phyloP scores from a whole-genome alignment of 2,329 filamentous ascomycete genomes.

The Sporothrix pseudoabietina region DNA sequence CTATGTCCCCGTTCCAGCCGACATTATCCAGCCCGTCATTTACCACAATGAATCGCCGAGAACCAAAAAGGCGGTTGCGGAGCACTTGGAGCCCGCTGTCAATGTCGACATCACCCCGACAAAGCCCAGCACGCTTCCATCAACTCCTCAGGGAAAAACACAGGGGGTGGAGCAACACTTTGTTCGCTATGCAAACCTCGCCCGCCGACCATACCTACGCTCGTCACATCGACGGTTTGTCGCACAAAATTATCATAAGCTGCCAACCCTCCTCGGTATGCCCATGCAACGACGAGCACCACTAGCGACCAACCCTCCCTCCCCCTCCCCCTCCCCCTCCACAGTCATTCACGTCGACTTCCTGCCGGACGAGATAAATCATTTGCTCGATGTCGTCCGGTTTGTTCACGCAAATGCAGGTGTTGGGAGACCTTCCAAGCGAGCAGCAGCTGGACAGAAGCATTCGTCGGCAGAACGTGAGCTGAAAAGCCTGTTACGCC shows the following conservation, averaged over 20 bases:
- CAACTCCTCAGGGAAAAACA: neutral
- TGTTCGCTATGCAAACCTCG: conserved; percentile 1
- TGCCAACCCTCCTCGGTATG: conserved; percentile 14
- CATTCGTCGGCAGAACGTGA: neutral
- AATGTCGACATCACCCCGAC: neutral
- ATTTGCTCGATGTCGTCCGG: conserved; percentile 16
- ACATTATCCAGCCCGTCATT: neutral
- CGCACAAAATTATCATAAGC: conserved; percentile 30
- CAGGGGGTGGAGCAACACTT: neutral
- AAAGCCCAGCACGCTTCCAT: neutral
- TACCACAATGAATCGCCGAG: neutral
- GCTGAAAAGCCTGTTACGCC: conserved; percentile 11
- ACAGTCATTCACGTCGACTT: conserved; percentile 52
- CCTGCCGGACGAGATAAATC: conserved; percentile 43
- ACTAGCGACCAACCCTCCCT: neutral
- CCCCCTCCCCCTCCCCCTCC: conserved; percentile 14
- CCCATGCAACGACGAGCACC: neutral
- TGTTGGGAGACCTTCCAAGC: neutral
- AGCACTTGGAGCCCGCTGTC: neutral
- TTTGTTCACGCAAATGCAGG: neutral
- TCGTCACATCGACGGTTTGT: conserved; percentile 34
- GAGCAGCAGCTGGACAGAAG: neutral
- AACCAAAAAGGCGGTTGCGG: neutral
- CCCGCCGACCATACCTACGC: conserved; percentile 37
- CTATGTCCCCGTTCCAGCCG: neutral